Evolutionary conservation across 176 grass and related monocot genomes (phyloP).

Genomic region (Lolium perenne): DNA sequence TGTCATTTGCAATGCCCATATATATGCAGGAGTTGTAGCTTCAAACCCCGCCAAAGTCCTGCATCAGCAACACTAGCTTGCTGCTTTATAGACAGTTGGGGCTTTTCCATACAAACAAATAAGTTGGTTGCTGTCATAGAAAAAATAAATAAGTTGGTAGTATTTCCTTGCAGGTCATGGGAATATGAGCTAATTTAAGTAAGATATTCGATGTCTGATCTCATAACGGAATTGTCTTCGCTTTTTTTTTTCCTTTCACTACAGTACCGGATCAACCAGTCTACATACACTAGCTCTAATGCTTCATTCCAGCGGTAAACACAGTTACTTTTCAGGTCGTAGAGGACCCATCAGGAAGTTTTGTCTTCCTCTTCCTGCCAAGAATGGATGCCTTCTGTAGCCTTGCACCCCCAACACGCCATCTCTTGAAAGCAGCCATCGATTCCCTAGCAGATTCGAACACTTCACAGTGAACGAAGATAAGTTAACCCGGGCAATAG

Average conservation of each 20-base stretch:
- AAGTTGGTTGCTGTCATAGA: background rate
- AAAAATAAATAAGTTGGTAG: background rate
- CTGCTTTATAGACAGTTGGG: too few species aligned
- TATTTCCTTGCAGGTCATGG: background rate
- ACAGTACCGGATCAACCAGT: background rate
- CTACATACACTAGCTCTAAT: background rate
- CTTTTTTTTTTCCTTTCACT: background rate
- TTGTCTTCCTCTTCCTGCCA: slow-evolving; percentile 82
- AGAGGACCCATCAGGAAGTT: slow-evolving; percentile 47
- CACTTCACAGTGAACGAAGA: slow-evolving; percentile 36
- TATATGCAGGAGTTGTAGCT: too few species aligned
- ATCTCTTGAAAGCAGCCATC: slow-evolving; percentile 82
- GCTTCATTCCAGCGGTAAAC: background rate
- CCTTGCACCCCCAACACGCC: slow-evolving; percentile 66
- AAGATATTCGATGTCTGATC: background rate
- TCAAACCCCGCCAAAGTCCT: too few species aligned
- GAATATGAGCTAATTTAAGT: background rate
- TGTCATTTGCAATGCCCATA: too few species aligned
- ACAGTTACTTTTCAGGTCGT: slow-evolving; percentile 40
- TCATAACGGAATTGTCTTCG: background rate
- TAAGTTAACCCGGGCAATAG: background rate
- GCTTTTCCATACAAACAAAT: too few species aligned
- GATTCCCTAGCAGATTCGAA: slow-evolving; percentile 81
- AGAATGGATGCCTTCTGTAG: slow-evolving; percentile 81
- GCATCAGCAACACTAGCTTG: too few species aligned